These are phyloP conservation scores for Saccharum spontaneum DNA, from an alignment of 176 grass and related monocot species.

Conservation along the genomic window DNA sequence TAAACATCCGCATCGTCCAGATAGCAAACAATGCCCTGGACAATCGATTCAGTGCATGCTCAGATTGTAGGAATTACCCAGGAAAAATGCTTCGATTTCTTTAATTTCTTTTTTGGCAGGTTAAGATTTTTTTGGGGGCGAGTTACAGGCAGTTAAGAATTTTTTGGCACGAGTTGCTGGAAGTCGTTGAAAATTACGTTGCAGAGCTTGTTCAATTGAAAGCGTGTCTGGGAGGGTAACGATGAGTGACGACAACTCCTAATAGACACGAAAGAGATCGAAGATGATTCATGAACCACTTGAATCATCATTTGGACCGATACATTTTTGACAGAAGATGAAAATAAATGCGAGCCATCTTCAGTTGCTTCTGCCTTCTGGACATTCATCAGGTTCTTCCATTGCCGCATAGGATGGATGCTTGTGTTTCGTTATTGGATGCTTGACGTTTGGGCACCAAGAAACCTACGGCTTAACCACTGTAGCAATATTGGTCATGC, in stretches of 20 bases:
- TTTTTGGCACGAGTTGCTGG: no score
- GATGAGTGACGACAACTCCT: no score
- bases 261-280: no score
- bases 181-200: not conserved
- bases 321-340: not conserved
- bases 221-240: no score
- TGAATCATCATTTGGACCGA: not conserved
- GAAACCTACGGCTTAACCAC: no score
- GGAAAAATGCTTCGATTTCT: no score
- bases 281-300: not conserved
- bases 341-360: not conserved
- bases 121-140: not conserved
- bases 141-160: not conserved
- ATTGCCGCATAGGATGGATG: not conserved
- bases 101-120: not conserved
- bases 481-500: no score
- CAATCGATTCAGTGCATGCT: not conserved
- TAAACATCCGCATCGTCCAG: no score
- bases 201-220: no score
- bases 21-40: not conserved
- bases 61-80: not conserved
- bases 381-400: not conserved
- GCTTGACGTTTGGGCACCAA: not conserved
- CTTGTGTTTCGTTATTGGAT: not conserved
- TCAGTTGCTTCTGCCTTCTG: not conserved